phyloP scores from a whole-genome alignment of 768 basidiomycete species.

The Xerocomellus amylosporus region DNA sequence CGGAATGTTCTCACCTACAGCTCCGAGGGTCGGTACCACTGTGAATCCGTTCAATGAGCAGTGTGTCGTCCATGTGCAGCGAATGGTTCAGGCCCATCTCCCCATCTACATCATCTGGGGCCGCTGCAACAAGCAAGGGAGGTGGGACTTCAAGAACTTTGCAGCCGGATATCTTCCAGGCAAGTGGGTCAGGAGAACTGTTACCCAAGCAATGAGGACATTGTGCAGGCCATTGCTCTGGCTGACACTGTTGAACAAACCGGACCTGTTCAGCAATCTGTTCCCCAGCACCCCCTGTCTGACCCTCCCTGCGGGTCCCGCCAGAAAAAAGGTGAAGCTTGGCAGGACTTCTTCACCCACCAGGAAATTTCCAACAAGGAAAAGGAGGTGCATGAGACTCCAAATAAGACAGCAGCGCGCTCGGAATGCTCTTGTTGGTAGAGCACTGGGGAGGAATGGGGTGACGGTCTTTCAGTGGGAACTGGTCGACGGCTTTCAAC shows the following conservation, averaged over 20 bases:
- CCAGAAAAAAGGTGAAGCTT: background rate
- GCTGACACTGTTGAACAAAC: no score
- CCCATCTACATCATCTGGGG: background rate
- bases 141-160: background rate
- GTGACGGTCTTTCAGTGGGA: background rate
- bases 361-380: background rate
- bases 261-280: no score
- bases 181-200: background rate
- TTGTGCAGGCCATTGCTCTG: background rate
- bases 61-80: background rate
- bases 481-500: background rate
- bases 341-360: background rate
- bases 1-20: background rate
- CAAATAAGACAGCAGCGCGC: background rate
- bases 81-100: background rate
- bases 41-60: background rate
- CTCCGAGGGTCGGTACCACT: background rate
- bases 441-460: no score
- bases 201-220: background rate
- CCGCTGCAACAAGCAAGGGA: background rate
- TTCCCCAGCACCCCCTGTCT: background rate
- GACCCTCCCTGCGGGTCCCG: background rate
- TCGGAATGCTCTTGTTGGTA: background rate
- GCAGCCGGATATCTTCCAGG: background rate
- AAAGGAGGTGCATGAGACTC: background rate